Conservation (phyloP, 192 early-diverging fungal species). For the Gonapodya sp. region DNA sequence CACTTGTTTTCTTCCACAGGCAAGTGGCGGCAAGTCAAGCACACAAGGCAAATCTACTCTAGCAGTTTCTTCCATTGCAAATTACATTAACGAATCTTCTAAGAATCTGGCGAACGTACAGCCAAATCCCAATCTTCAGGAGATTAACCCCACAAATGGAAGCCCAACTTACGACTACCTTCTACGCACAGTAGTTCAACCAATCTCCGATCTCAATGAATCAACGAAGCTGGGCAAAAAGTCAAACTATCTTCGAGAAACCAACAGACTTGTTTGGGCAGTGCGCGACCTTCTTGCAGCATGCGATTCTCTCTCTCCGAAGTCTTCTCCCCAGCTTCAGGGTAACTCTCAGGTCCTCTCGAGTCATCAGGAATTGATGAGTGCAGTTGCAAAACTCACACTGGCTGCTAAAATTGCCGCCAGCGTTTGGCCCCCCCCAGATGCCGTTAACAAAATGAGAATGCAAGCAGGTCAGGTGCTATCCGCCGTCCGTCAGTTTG, state of each 20-base stretch:
- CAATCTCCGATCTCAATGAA: conserved; percentile 32
- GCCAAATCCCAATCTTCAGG: conserved; percentile 27
- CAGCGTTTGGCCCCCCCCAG: conserved; percentile 85
- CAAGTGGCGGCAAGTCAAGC: too few species aligned
- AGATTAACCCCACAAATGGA: conserved; percentile 16
- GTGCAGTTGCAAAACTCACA: conserved; percentile 70
- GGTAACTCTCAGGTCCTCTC: conserved; percentile 53
- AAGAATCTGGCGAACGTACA: conserved; percentile 13
- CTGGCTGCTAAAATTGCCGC: conserved; percentile 71
- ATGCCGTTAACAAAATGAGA: conserved; percentile 66
- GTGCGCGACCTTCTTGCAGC: conserved; percentile 77
- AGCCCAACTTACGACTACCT: conserved; percentile 36
- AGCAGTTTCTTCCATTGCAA: conserved; percentile 11
- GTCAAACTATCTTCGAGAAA: conserved; percentile 43
- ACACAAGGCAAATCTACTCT: conserved; percentile 3
- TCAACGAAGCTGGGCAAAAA: conserved; percentile 38
- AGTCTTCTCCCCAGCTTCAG: conserved; percentile 48
- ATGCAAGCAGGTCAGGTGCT: conserved; percentile 66
- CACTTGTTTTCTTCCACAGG: too few species aligned
- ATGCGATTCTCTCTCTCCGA: conserved; percentile 63
- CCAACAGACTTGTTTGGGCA: conserved; percentile 56
- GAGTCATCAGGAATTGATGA: conserved; percentile 68
- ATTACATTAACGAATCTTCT: conserved; percentile 5
- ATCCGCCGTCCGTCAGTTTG: conserved; percentile 63
- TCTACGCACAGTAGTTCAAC: conserved; percentile 34